A percentile compares a stretch with the other conserved stretches of the same genome.
Conservation (phyloP, 768 basidiomycete genomes). For the Kwoniella dejecticola region DNA sequence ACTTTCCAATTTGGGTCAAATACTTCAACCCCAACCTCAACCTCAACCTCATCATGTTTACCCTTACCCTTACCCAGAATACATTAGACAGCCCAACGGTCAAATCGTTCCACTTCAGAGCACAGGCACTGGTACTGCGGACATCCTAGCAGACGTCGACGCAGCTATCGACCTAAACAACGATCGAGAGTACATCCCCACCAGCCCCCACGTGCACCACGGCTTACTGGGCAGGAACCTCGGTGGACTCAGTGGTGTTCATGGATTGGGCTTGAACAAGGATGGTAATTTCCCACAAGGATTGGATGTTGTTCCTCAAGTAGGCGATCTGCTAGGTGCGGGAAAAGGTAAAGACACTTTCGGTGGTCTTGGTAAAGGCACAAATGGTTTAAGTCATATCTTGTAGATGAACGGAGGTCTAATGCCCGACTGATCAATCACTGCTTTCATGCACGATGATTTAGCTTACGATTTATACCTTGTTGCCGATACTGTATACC, state of each 20-base stretch:
- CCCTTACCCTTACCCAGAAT: not conserved
- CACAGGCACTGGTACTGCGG: not conserved
- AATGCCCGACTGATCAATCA: too few species aligned
- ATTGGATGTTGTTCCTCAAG: conserved; percentile 7
- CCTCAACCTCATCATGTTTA: too few species aligned
- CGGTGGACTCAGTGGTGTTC: conserved; percentile 10
- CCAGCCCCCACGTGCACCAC: conserved; percentile 2
- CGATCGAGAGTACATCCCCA: not conserved
- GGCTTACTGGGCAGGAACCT: conserved; percentile 9
- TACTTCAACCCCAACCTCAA: not conserved
- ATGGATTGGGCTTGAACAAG: conserved; percentile 16
- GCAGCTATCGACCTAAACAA: conserved; percentile 4
- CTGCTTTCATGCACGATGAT: too few species aligned
- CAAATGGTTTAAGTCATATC: conserved; percentile 8
- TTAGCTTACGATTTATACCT: too few species aligned
- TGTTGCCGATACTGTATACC: not conserved
- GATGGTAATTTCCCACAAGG: conserved; percentile 13
- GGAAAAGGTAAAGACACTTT: conserved; percentile 1
- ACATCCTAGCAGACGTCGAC: conserved; percentile 11
- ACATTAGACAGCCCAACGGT: conserved; percentile 1
- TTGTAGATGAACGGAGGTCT: conserved; percentile 8
- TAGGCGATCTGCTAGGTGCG: conserved; percentile 14
- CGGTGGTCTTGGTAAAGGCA: conserved; percentile 6
- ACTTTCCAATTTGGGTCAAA: conserved; percentile 6
- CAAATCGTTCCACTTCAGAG: conserved; percentile 8